Conservation (phyloP, 257 asterid genomes). For the Solanum habrochaites region DNA sequence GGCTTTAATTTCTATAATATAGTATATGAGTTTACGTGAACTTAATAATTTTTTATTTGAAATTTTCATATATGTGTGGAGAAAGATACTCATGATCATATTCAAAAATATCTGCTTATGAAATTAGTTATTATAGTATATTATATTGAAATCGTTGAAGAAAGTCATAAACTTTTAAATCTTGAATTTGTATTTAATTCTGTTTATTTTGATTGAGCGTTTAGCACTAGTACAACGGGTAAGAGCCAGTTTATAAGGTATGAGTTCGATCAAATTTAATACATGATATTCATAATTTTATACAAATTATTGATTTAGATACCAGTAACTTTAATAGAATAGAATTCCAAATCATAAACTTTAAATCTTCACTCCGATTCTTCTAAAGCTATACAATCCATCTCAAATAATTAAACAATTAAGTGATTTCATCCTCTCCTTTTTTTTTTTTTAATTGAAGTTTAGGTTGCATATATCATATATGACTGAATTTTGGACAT, state of each 20-base stretch:
- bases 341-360: not conserved
- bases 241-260: not conserved
- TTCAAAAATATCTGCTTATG: not conserved
- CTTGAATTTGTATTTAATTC: not conserved
- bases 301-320: not conserved
- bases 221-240: not conserved
- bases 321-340: rapidly evolving
- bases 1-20: not conserved
- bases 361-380: not conserved
- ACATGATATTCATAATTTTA: not conserved
- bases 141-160: not conserved
- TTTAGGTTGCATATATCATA: not conserved
- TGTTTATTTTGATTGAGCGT: not conserved
- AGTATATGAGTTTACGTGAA: not conserved
- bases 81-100: not conserved
- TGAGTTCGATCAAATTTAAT: not conserved
- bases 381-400: not conserved
- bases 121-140: rapidly evolving
- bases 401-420: not conserved
- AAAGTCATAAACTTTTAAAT: not conserved
- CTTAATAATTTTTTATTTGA: not conserved
- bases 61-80: no score
- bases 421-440: not conserved
- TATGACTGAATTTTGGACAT: not conserved
- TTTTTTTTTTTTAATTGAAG: not conserved